Percentiles rank a stretch among this genome's conserved stretches.
phyloP scores from a whole-genome alignment of 805 yeast genomes.

The Saturnispora mendoncae region DNA sequence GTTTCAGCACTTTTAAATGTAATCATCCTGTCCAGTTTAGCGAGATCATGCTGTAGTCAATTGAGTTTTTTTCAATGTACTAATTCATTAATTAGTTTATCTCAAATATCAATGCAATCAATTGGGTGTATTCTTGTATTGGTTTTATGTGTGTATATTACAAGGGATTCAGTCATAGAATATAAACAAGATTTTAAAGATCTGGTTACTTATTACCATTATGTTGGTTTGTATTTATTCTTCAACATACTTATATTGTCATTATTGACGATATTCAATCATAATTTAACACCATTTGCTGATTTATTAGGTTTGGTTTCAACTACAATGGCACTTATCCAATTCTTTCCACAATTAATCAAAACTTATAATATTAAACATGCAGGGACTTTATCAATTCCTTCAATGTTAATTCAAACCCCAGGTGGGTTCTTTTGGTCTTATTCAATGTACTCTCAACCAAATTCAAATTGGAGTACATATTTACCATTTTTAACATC shows the following conservation, averaged over 20 bases:
- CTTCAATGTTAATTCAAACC: conserved; percentile 79
- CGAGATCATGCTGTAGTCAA: conserved; percentile 49
- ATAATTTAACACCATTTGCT: conserved; percentile 34
- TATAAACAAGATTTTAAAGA: conserved; percentile 36
- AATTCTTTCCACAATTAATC: conserved; percentile 70
- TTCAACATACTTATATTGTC: conserved; percentile 30
- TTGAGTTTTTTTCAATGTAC: conserved; percentile 45
- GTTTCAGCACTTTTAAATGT: conserved; percentile 60
- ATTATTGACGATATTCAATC: conserved; percentile 19
- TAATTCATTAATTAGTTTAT: conserved; percentile 54
- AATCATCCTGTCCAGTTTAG: conserved; percentile 48
- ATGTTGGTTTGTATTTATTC: conserved; percentile 32
- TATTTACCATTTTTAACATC: conserved; percentile 77
- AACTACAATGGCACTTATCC: conserved; percentile 53
- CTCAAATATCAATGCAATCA: conserved; percentile 60
- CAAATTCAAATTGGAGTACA: conserved; percentile 78
- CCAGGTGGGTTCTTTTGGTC: conserved; percentile 87
- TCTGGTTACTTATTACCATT: conserved; percentile 34
- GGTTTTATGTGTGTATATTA: conserved; percentile 42
- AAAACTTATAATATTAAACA: conserved; percentile 64
- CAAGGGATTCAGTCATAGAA: conserved; percentile 38
- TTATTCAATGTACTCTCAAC: conserved; percentile 56
- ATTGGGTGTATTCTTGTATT: conserved; percentile 49
- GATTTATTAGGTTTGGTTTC: conserved; percentile 56
- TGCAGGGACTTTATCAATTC: conserved; percentile 70